A percentile compares a stretch with the other conserved stretches of the same genome.
Evolutionary conservation across 83 land plant genomes (phyloP).

Genomic region (Picea mariana): DNA sequence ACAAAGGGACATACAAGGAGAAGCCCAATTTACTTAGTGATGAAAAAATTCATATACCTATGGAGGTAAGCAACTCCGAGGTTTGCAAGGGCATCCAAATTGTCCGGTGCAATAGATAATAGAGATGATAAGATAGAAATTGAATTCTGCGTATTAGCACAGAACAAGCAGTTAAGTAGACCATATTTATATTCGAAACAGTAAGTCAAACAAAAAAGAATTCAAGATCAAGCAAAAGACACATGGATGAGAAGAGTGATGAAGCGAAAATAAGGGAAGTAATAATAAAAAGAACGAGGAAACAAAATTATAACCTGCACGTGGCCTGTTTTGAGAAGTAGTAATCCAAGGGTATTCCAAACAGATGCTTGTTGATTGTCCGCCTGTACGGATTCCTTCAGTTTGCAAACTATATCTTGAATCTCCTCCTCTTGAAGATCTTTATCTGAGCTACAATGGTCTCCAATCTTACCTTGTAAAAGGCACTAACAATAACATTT

Average conservation of each 20-base stretch:
- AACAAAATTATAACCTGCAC: slow-evolving; percentile 42
- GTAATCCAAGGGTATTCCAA: slow-evolving; percentile 85
- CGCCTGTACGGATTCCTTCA: slow-evolving; percentile 56
- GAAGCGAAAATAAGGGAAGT: neutral
- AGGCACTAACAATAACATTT: slow-evolving; percentile 35
- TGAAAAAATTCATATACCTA: slow-evolving; percentile 36
- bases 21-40: too few species aligned
- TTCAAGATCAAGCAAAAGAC: neutral
- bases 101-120: slow-evolving; percentile 57
- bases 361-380: slow-evolving; percentile 72
- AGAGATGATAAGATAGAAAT: slow-evolving; percentile 65
- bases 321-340: slow-evolving; percentile 72
- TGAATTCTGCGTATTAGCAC: slow-evolving; percentile 57
- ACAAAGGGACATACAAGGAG: too few species aligned
- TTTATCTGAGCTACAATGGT: slow-evolving; percentile 30
- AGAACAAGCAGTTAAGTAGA: slow-evolving; percentile 4
- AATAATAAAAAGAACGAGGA: slow-evolving; percentile 1
- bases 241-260: neutral
- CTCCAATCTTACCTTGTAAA: slow-evolving; percentile 36
- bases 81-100: slow-evolving; percentile 82
- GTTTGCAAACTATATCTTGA: slow-evolving; percentile 45
- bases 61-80: slow-evolving; percentile 84
- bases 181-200: slow-evolving; percentile 7
- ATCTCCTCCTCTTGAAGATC: slow-evolving; percentile 66
- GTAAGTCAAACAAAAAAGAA: neutral